Base-by-base conservation (phyloP, 192 early-diverging fungal species). In the Rhizophlyctis rosea region DNA sequence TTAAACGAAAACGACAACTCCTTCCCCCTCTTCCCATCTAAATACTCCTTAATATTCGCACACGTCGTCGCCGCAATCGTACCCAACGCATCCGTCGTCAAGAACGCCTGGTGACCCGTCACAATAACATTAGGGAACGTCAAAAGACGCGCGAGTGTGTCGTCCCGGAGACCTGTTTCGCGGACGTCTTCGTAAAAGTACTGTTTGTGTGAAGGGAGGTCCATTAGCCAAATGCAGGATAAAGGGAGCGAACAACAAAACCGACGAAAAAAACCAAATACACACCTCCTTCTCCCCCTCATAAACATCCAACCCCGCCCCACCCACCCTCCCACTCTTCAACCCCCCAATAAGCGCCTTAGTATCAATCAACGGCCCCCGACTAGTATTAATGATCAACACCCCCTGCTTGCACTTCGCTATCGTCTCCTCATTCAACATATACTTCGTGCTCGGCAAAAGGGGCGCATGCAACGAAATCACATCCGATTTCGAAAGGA, bases 231-330 rank as follows among this genome's bases (percentile, higher is more conserved):
- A n/a, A n/a, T n/a, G n/a, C n/a, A n/a, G n/a, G n/a, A n/a, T n/a
- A n/a, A n/a, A n/a, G n/a, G n/a, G n/a, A n/a, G n/a, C n/a, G n/a
- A n/a, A n/a, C n/a, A n/a, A n/a, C n/a, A n/a, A n/a, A n/a, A n/a
- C n/a, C n/a, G n/a, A n/a, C n/a, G n/a, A n/a, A n/a, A n/a, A n/a
- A n/a, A n/a, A n/a, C n/a, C n/a, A n/a, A n/a, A n/a, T n/a, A n/a
- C n/a, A n/a, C n/a, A n/a, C n/a, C n/a, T 0, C 32, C 25, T 56
- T 60, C 67, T 78, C 76, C n/a, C 70, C 67, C 62, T 81, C 79
- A 52, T 79, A 80, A 7, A 81, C 79, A 61, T 81, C 79, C 39
- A 81, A 65, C n/a, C 79, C 76, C n/a, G 73, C 73, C 4, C 44
- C 49, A 13, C 75, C 65, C 28, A 81, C 58, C 29, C 76, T 59